Base-by-base conservation (phyloP, 805 yeast species). In the Suhomyces kilbournensis region DNA sequence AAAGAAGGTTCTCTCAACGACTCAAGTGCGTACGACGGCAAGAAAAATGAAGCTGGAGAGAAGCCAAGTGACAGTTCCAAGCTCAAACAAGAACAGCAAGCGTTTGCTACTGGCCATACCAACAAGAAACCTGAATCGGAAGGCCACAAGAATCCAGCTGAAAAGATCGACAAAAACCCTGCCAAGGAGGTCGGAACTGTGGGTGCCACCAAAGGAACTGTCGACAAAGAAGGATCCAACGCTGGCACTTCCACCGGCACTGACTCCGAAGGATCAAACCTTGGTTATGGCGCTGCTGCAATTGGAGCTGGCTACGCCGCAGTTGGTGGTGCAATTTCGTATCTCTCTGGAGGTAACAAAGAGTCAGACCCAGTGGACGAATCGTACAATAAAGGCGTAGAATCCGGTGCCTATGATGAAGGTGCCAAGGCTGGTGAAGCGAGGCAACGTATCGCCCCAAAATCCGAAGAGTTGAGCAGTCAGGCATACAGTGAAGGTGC, bases 1-100 rank as follows among this genome's bases (percentile, higher is more conserved):
- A 59, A 55, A 46, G 46, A 39, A 19, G 62, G 62, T 12, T n/a
- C 34, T 3, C 47, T 54, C 30, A 2, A 15, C 10, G 55, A 47
- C 15, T 5, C 51, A 7, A 38, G 19, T 15, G 19, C 51, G 1
- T 14, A 12, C 10, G 4, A 26, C 9, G 14, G 32, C 17, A 10
- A 10, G 14, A 38, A 38, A 38, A n/a, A 19, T 17, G 42, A 17
- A 17, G 44, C 43, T 17, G 35, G 22, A 17, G 28, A 38, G n/a
- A 47, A 47, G 25, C 22, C 40, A 14, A 25, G 26, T 15, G 39
- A 47, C 28, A 10, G 20, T 5, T 20, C 44, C 25, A 47, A 47
- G 15, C 17, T n/a, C 9, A 47, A 47, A 23, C 44, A 38, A 12
- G 43, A 38, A 17, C 19, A n/a, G 9, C 49, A 47, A 26, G 49